Percentiles rank a stretch among this genome's conserved stretches.
phyloP scores from a whole-genome alignment of 371 early-diverging fungal species.

The Actinomortierella wolfii region DNA sequence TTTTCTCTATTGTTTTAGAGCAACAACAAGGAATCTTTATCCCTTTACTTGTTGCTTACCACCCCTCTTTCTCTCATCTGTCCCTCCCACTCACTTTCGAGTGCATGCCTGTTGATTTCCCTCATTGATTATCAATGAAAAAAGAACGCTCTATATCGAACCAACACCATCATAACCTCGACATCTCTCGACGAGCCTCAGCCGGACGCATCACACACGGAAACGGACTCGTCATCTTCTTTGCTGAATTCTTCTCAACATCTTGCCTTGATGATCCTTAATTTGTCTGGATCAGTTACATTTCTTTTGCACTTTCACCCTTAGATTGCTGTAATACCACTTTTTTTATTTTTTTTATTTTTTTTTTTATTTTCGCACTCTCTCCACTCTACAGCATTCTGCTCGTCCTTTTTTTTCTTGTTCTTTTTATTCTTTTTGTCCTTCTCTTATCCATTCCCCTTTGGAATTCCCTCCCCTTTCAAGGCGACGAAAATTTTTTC shows the following conservation, averaged over 20 bases:
- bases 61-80: slow-evolving; percentile 1
- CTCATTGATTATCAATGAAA: too few relatives aligned
- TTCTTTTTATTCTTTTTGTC: background rate
- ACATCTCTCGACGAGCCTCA: slow-evolving; percentile 20
- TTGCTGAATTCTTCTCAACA: slow-evolving; percentile 26
- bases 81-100: slow-evolving; percentile 11
- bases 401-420: background rate
- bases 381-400: background rate
- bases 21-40: background rate
- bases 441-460: background rate
- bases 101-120: slow-evolving; percentile 10
- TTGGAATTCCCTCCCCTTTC: background rate
- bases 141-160: too few relatives aligned
- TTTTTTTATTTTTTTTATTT: background rate
- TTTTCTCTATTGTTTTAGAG: background rate
- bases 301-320: background rate
- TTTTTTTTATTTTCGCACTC: background rate
- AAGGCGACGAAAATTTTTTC: background rate
- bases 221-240: slow-evolving; percentile 13
- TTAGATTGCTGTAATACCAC: background rate
- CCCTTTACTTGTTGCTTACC: slow-evolving; percentile 17
- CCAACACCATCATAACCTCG: too few relatives aligned
- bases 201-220: slow-evolving; percentile 17
- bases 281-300: background rate
- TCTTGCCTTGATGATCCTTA: slow-evolving; percentile 45